These are phyloP conservation scores for Priceomyces haplophilus DNA, from an alignment of 805 yeast species.

Conservation along the genomic window DNA sequence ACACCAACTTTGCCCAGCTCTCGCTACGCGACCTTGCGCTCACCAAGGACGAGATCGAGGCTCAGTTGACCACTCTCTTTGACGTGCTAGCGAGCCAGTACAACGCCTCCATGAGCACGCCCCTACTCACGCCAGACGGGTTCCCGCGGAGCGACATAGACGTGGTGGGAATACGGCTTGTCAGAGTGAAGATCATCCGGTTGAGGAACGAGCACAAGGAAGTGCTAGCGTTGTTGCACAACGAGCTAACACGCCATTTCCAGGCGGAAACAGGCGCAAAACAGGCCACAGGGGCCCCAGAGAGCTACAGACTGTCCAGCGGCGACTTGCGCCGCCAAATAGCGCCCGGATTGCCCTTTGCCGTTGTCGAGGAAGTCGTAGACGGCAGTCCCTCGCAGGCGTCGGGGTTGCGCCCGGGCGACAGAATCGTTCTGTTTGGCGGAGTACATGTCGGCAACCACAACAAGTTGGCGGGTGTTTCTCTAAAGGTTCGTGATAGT, in stretches of 20 bases:
- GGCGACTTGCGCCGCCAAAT: too few relatives aligned
- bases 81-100: constrained; percentile 42
- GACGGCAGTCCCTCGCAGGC: constrained; percentile 52
- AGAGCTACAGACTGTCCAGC: too few relatives aligned
- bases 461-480: constrained; percentile 44
- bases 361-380: constrained; percentile 49
- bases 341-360: constrained; percentile 52
- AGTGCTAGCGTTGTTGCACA: constrained; percentile 47
- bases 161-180: constrained; percentile 58
- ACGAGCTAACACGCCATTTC: constrained; percentile 46
- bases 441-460: constrained; percentile 55
- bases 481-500: constrained; percentile 40
- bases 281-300: too few relatives aligned
- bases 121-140: constrained; percentile 68
- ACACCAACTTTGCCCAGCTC: constrained; percentile 14
- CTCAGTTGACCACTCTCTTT: constrained; percentile 31
- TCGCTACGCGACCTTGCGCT: constrained; percentile 9
- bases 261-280: constrained; percentile 6
- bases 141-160: constrained; percentile 85
- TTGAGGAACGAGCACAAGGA: constrained; percentile 65
- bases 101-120: constrained; percentile 59
- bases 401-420: constrained; percentile 54
- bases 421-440: constrained; percentile 55
- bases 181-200: constrained; percentile 63
- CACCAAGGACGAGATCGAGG: constrained; percentile 19